Evolutionary conservation across 345 rosid genomes (phyloP), one percentile per base, ranked within the genome.

Genomic region (Turritis glabra): DNA sequence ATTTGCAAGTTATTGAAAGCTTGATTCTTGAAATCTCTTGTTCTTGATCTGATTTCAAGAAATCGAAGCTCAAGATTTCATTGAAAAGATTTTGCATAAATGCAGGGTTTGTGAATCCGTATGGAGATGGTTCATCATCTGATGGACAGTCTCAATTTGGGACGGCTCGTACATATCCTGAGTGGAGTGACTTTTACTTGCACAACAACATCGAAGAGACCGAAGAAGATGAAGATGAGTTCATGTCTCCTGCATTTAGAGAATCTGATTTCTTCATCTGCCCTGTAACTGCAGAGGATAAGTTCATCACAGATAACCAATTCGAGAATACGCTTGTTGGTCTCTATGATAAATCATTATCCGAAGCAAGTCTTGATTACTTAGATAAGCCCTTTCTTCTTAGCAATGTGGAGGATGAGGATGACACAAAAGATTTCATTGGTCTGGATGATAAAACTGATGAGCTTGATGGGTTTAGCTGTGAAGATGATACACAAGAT

Each of bases 101-200:
- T 77, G 82, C 83, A 95, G 97, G 83, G 5, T 92, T 95, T 80
- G 79, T 82, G 82, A 95, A 90, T 85, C 97, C 99, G 0, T 92
- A 95, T 69, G 99, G 97, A 76, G 88, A 79, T 23, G 84, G 67
- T 71, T 88, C 96, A 26, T 90, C 97, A 32, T 91, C 98, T 0
- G 81, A 72, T 58, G 78, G 83, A 26, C 72, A 85, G 78, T 87
- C 99, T 72, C 90, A 92, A 50, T 95, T 95, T 72, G 97, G 89
- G 15, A 92, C 99, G 0, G 96, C 99, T 14, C 89, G 96, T 0
- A 87, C 89, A 18, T 91, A 89, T 67, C 84, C 84, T 2, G 97
- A 88, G 80, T 92, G 88, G 82, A 85, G 84, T 57, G 96, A 88
- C 82, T 67, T 81, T 26, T 80, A 73, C 72, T 83, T 84, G 79